Evolutionary conservation across 1,284 basidiomycete genomes (phyloP).

Genomic region (Ustilago cynodontis): DNA sequence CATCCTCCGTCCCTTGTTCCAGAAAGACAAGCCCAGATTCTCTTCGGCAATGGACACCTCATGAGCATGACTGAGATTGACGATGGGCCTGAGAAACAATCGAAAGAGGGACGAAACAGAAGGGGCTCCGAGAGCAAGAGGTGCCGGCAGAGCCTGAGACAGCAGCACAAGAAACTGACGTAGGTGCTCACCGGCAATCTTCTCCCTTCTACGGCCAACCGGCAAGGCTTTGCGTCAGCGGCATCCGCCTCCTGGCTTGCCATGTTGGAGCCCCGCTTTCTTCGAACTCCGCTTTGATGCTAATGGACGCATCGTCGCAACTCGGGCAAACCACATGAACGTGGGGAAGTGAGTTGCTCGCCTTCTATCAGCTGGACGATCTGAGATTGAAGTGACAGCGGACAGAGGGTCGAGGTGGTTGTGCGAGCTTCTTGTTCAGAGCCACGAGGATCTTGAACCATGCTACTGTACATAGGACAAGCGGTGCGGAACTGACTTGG

Average conservation of each 20-base stretch:
- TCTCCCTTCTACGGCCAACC: background rate
- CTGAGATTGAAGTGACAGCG: too few relatives aligned
- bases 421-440: too few relatives aligned
- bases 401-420: too few relatives aligned
- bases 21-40: background rate
- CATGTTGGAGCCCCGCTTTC: background rate
- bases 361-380: too few relatives aligned
- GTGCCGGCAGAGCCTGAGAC: background rate
- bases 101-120: background rate
- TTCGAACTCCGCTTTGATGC: conserved; percentile 3
- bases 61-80: background rate
- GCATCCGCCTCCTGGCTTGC: background rate
- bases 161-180: conserved; percentile 2
- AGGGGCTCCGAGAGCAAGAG: background rate
- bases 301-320: background rate
- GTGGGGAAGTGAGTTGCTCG: too few relatives aligned
- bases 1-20: background rate
- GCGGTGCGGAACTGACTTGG: background rate
- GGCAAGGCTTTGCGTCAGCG: background rate
- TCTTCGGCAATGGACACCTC: background rate
- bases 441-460: background rate
- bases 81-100: too few relatives aligned
- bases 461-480: background rate
- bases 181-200: conserved; percentile 10
- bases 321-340: background rate